Evolutionary conservation across 257 asterid genomes (phyloP), one percentile per base, ranked within the genome.

Genomic region (Salvia hispanica): DNA sequence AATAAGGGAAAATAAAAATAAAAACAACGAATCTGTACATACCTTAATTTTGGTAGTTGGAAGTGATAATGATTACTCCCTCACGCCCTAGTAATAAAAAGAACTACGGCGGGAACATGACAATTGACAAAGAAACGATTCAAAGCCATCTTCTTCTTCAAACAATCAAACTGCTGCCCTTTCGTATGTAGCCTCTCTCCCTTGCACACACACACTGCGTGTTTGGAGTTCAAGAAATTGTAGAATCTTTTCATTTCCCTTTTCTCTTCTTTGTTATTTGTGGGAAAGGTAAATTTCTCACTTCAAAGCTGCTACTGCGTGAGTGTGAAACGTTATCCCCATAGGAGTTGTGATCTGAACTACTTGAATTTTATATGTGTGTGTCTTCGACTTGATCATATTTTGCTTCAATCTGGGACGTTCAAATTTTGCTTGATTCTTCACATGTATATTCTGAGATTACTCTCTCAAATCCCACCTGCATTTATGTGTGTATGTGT

Each of bases 391-490:
- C 28, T 13, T 2, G 33, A 11, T 39, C 46, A 2, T 9, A 18
- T 65, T 9, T 65, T 48, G 54, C 6, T 37, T 64, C 2, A 11
- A 3, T 73, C 6, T 31, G 3, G 40, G 37, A 25, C 16, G 8
- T 48, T 10, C 51, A 43, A 52, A 14, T 51, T 59, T 52, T 40
- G 40, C 9, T 25, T 7, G 68, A 28, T 43, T 67, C 44, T 36
- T 39, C 7, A 14, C 70, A 60, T 60, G 58, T 43, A 13, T 37
- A 21, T 54, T 62, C 2, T 62, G 14, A 37, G n/a, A n/a, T n/a
- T n/a, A n/a, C n/a, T n/a, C n/a, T n/a, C n/a, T n/a, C n/a, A n/a
- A n/a, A n/a, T n/a, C n/a, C n/a, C n/a, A n/a, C n/a, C n/a, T n/a
- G n/a, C n/a, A 37, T 16, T 60, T 12, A 37, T 58, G 64, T 0